A percentile compares a stretch with the other conserved stretches of the same genome.
These are phyloP conservation scores for Citrus mangshanensis DNA, from an alignment of 345 rosid genomes.

Conservation along the genomic window DNA sequence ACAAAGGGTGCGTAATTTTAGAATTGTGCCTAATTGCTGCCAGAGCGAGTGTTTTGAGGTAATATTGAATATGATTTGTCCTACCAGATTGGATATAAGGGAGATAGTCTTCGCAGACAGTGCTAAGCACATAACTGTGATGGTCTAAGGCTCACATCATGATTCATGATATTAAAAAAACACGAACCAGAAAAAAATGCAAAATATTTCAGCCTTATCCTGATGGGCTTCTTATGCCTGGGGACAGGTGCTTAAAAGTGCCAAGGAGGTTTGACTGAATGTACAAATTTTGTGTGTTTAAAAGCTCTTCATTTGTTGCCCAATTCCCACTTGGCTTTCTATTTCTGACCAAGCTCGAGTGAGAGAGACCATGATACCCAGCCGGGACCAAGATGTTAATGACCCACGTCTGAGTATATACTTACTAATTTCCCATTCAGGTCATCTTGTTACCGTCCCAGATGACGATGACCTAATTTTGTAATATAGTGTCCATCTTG, in stretches of 20 bases:
- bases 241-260: constrained; percentile 61
- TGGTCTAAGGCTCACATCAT: constrained; percentile 87
- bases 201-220: constrained; percentile 46
- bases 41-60: constrained; percentile 19
- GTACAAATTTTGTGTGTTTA: constrained; percentile 20
- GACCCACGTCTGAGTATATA: constrained; percentile 16
- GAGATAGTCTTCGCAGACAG: constrained; percentile 83
- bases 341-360: constrained; percentile 14
- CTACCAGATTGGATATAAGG: constrained; percentile 82
- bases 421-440: constrained; percentile 24
- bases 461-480: constrained; percentile 24
- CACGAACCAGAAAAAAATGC: constrained; percentile 33
- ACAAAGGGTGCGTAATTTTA: constrained; percentile 4
- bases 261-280: constrained; percentile 46
- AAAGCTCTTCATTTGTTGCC: constrained; percentile 30
- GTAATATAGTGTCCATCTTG: constrained; percentile 32
- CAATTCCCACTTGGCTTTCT: constrained; percentile 16
- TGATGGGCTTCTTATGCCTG: constrained; percentile 68
- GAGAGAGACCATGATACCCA: background rate
- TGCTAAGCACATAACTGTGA: constrained; percentile 77
- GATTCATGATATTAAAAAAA: constrained; percentile 72
- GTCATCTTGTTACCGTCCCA: constrained; percentile 11
- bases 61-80: constrained; percentile 33
- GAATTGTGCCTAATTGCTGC: constrained; percentile 13
- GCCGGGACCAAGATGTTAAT: constrained; percentile 7